Percentiles rank a stretch among this genome's conserved stretches.
phyloP scores from a whole-genome alignment of 192 early-diverging fungal species.

The Backusella macrospora region DNA sequence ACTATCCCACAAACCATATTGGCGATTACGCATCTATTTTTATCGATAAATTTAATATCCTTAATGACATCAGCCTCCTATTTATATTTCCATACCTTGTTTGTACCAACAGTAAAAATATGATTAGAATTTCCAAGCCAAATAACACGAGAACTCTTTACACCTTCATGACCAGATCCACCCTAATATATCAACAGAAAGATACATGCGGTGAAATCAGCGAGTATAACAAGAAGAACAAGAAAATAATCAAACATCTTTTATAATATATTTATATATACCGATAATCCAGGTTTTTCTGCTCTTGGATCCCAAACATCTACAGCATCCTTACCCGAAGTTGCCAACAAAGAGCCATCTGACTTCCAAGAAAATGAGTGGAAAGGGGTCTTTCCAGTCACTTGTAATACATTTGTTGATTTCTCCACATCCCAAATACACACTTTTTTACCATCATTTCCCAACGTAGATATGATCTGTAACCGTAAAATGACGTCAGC shows the following conservation, averaged over 20 bases:
- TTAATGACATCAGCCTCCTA: neutral
- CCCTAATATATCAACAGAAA: constrained; percentile 27
- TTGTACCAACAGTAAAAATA: constrained; percentile 76
- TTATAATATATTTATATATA: neutral
- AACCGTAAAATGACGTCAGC: neutral
- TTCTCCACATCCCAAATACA: constrained; percentile 54
- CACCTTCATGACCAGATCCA: constrained; percentile 59
- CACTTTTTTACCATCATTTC: constrained; percentile 45
- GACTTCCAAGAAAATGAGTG: constrained; percentile 64
- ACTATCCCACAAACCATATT: constrained; percentile 79
- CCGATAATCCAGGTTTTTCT: constrained; percentile 34
- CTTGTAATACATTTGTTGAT: constrained; percentile 19
- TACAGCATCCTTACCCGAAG: constrained; percentile 60
- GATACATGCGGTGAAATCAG: neutral
- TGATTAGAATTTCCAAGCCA: constrained; percentile 70
- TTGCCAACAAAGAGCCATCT: constrained; percentile 55
- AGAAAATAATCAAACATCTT: neutral
- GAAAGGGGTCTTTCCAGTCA: constrained; percentile 34
- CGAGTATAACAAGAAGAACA: neutral
- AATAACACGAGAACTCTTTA: constrained; percentile 64
- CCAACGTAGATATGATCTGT: constrained; percentile 50
- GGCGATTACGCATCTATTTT: constrained; percentile 57
- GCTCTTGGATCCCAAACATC: constrained; percentile 65
- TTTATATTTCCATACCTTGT: constrained; percentile 40
- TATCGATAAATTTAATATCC: neutral